Base-by-base conservation (phyloP, 805 yeast species). In the Barnettozyma salicaria region DNA sequence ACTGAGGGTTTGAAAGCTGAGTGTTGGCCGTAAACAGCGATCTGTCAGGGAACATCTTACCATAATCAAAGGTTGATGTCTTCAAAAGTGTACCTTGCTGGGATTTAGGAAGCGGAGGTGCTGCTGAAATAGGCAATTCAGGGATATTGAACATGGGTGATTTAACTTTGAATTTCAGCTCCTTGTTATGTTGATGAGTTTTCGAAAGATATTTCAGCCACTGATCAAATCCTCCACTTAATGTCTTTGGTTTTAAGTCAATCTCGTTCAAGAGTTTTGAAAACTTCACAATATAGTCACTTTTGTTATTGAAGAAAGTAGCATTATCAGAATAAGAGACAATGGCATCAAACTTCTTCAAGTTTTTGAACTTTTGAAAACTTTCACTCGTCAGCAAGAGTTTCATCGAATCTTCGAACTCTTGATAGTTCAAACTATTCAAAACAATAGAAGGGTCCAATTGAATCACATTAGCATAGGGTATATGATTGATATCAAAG, bases 221-320 rank as follows among this genome's bases (percentile, higher is more conserved):
- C 30, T 66, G 62, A 27, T 63, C 64, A 40, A 61, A 65, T 2
- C 76, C 76, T 18, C 76, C 76, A 16, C 61, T 48, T 19, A 72
- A 43, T 24, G 50, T 43, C 21, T 57, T 57, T 16, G 63, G 32
- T 7, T 41, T 23, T 7, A 48, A 30, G 7, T 34, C 29, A 6
- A 30, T 30, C 14, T 43, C 46, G 2, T 35, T 31, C n/a, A 54
- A 30, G 10, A 51, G 23, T 2, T 48, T 43, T 19, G 56, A 52
- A n/a, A 62, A 52, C 17, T 58, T 53, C 7, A 58, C 49, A 19
- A 59, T 47, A 32, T 57, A 63, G 40, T 64, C 68, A 35, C 52
- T 50, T 13, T 52, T 47, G 4, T 48, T 37, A 6, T 41, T 37
- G 54, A 64, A 49, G 31, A 49, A 56, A 1, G 65, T 63, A 19